Percentiles rank a stretch among this genome's conserved stretches.
Conservation (phyloP, 768 basidiomycete genomes). For the Termitomyces sp. region DNA sequence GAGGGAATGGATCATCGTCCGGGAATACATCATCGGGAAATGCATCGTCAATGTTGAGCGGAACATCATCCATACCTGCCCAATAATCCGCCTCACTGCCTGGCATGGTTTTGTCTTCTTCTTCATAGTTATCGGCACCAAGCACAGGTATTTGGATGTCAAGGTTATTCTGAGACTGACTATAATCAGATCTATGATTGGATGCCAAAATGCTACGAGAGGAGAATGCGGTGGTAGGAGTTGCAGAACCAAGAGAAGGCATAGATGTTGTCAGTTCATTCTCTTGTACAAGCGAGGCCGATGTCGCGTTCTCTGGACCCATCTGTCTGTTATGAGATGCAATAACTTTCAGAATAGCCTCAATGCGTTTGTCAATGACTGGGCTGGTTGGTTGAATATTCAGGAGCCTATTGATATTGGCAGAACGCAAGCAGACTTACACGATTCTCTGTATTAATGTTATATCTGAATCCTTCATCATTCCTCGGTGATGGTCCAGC, state of each 20-base stretch:
- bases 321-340: slow-evolving; percentile 13
- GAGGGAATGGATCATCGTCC: slow-evolving; percentile 13
- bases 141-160: not conserved
- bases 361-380: slow-evolving; percentile 33
- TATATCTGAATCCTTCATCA: slow-evolving; percentile 31
- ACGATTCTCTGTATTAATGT: slow-evolving; percentile 34
- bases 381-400: slow-evolving; percentile 19
- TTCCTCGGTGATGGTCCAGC: slow-evolving; percentile 13
- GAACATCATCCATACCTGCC: slow-evolving; percentile 39
- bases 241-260: not conserved
- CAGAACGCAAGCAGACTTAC: slow-evolving; percentile 21
- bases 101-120: slow-evolving; percentile 19
- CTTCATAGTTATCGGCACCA: not conserved
- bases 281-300: not conserved
- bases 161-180: not conserved
- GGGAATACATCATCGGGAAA: slow-evolving; percentile 12
- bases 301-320: not conserved
- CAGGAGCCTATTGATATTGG: not conserved
- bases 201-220: not conserved
- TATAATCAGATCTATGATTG: not conserved
- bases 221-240: not conserved
- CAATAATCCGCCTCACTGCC: slow-evolving; percentile 48
- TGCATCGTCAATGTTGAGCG: slow-evolving; percentile 29
- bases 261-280: not conserved
- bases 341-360: slow-evolving; percentile 33